Evolutionary conservation across 192 early-diverging fungal species (phyloP).

Genomic region (Funneliformis geosporum): DNA sequence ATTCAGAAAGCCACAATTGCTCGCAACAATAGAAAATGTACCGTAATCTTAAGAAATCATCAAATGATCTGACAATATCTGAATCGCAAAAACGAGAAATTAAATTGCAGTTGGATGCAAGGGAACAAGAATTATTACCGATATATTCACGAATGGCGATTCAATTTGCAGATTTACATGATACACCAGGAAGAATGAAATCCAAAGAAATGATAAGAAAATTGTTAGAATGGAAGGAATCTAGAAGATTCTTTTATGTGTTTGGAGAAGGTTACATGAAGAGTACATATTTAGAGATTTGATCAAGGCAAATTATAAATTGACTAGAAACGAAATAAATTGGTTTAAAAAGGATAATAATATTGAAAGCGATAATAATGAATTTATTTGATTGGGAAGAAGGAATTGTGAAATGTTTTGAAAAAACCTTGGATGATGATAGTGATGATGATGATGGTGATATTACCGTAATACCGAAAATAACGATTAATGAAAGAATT

Average conservation of each 20-base stretch:
- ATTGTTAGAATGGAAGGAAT: slow-evolving; percentile 74
- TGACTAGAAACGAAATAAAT: slow-evolving; percentile 51
- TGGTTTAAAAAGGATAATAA: slow-evolving; percentile 71
- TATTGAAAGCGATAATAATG: slow-evolving; percentile 35
- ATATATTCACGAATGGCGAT: slow-evolving; percentile 92
- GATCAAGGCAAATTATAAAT: slow-evolving; percentile 43
- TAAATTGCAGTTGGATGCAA: slow-evolving; percentile 73
- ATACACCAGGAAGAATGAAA: slow-evolving; percentile 92
- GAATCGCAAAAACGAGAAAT: slow-evolving; percentile 66
- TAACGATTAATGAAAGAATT: not conserved
- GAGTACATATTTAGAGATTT: slow-evolving; percentile 70
- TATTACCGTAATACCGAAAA: not conserved
- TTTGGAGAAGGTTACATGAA: slow-evolving; percentile 82
- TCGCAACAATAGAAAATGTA: slow-evolving; percentile 90
- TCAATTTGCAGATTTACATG: slow-evolving; percentile 98
- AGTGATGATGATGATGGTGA: not conserved
- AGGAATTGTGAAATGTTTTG: slow-evolving; percentile 63
- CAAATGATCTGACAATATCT: slow-evolving; percentile 53
- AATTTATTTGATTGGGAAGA: slow-evolving; percentile 52
- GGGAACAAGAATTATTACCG: slow-evolving; percentile 85
- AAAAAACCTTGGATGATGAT: slow-evolving; percentile 41
- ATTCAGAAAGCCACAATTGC: slow-evolving; percentile 89
- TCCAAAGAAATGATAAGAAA: slow-evolving; percentile 88
- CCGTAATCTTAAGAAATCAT: slow-evolving; percentile 65
- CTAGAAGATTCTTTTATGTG: slow-evolving; percentile 89